These are phyloP conservation scores for Cyclaneusma minus DNA, from an alignment of 2,329 filamentous ascomycete species.

Conservation along the genomic window DNA sequence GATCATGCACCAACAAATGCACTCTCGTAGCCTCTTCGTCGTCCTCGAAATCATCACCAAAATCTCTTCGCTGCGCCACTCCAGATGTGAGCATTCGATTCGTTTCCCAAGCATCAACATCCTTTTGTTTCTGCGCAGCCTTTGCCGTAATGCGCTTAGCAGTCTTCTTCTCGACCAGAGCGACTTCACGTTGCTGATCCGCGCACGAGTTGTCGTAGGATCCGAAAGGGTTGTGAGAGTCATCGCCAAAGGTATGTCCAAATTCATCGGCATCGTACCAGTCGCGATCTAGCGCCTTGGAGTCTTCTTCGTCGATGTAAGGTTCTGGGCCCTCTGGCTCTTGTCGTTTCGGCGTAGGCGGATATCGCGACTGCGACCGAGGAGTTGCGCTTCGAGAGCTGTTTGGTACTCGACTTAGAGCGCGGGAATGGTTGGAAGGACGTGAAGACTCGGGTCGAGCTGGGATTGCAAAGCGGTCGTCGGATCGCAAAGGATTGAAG, in stretches of 20 bases:
- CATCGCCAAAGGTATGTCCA: constrained; percentile 74
- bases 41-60: constrained; percentile 69
- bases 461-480: constrained; percentile 35
- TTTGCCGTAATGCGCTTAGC: constrained; percentile 57
- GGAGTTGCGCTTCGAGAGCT: constrained; percentile 17
- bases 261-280: constrained; percentile 87
- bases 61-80: constrained; percentile 77
- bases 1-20: constrained; percentile 82
- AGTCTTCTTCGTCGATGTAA: constrained; percentile 49
- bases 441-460: constrained; percentile 8
- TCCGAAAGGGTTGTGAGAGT: constrained; percentile 84
- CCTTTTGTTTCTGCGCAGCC: constrained; percentile 73
- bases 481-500: constrained; percentile 32
- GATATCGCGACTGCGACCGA: constrained; percentile 15
- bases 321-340: constrained; percentile 49
- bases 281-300: constrained; percentile 67
- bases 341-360: constrained; percentile 30
- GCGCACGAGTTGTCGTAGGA: constrained; percentile 59
- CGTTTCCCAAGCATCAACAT: constrained; percentile 96
- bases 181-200: constrained; percentile 54
- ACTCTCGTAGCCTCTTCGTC: constrained; percentile 83
- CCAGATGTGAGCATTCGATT: constrained; percentile 97
- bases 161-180: constrained; percentile 65
- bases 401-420: constrained; percentile 20
- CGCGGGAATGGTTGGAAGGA: constrained; percentile 16